A percentile compares a stretch with the other conserved stretches of the same genome.
phyloP scores from a whole-genome alignment of 73 alveolate genomes.

The Tetrahymena borealis region DNA sequence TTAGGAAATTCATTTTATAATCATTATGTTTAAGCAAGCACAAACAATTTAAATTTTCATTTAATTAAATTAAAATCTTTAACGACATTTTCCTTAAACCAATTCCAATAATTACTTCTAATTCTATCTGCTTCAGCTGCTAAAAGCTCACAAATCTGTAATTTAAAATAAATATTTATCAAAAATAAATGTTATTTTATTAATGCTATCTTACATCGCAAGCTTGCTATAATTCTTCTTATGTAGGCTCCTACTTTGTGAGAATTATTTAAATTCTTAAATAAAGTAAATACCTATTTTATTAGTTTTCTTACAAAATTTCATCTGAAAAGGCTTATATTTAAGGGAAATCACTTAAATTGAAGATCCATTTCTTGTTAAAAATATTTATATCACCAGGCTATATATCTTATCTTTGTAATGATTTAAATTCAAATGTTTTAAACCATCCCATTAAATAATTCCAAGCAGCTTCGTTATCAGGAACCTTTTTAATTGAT shows the following conservation, averaged over 20 bases:
- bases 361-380: background rate
- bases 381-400: background rate
- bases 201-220: background rate
- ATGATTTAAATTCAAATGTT: background rate
- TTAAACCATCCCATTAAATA: slow-evolving; percentile 78
- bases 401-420: background rate
- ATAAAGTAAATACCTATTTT: background rate
- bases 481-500: slow-evolving; percentile 26
- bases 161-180: background rate
- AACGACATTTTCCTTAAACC: background rate
- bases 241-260: background rate
- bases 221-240: slow-evolving; percentile 4
- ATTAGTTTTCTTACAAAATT: background rate
- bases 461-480: slow-evolving; percentile 86
- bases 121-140: slow-evolving; percentile 7
- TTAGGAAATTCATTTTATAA: no score
- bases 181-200: background rate
- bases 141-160: background rate
- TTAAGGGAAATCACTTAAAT: background rate
- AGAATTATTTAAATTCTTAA: background rate
- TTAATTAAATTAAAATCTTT: background rate
- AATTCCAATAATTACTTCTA: slow-evolving; percentile 23
- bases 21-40: no score
- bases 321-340: slow-evolving; percentile 6
- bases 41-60: no score